Evolutionary conservation across 2,329 filamentous ascomycete species (phyloP), one percentile per base, ranked within the genome.

Genomic region (Claviceps quebecensis): DNA sequence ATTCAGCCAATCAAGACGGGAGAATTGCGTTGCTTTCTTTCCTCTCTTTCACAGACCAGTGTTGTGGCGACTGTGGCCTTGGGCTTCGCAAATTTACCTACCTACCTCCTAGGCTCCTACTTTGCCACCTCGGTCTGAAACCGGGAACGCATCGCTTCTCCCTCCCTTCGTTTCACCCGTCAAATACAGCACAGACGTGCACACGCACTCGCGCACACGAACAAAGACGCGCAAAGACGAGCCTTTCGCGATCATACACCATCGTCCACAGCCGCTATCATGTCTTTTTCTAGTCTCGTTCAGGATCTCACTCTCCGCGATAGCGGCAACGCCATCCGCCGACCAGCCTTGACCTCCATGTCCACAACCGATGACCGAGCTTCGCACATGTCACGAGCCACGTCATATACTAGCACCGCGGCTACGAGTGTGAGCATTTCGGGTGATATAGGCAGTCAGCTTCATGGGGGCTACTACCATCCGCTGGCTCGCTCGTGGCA

Each of bases 381-480:
- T 43, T 83, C 80, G 48, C 78, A 79, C 63, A 66, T 83, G 57
- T 84, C 80, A 22, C 72, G 77, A 51, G 77, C 78, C 61, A 79
- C 78, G 73, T 83, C 80, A 19, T 83, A 83, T 61, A 68, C 80
- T 56, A 83, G 80, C 71, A 84, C 80, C 14, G 70, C 78, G 51
- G 80, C 80, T 45, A 84, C 80, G 29, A 84, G 80, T 63, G 80
- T 84, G 56, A 84, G 80, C 75, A 83, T 84, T 59, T 72, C 79
- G 1, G 80, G 80, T 50, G 86, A 90, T 61, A 90, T 93, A 58
- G 84, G 83, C 14, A 90, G 85, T 66, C 86, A 91, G 68, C 76
- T 91, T 43, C 87, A 93, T 63, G 84, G 86, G 50, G 87, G 87
- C 53, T 91, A 91, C 68, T 83, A 81, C 60, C 86, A 93, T 61